These are phyloP conservation scores for Curvularia verruculosa DNA, from an alignment of 2,329 filamentous ascomycete species.

Conservation along the genomic window DNA sequence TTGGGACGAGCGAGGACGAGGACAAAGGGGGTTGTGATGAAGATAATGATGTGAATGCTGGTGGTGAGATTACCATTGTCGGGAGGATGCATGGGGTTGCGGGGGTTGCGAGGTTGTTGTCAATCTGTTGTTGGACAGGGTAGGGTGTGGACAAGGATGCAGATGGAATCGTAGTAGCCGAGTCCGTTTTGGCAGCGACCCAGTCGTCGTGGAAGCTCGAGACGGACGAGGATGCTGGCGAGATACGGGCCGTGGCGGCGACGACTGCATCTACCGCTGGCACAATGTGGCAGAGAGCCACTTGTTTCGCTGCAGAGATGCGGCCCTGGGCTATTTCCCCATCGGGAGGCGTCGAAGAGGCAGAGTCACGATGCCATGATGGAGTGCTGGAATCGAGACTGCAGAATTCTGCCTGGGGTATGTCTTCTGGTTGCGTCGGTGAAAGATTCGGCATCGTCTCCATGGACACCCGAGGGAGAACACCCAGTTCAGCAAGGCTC, in stretches of 20 bases:
- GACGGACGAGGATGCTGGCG: too few relatives aligned
- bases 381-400: background rate
- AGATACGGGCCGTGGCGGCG: too few relatives aligned
- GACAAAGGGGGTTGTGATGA: too few relatives aligned
- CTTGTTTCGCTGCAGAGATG: background rate
- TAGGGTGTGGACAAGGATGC: too few relatives aligned
- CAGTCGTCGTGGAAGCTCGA: background rate
- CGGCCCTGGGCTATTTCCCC: background rate
- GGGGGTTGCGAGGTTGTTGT: background rate
- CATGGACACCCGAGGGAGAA: background rate
- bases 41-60: background rate
- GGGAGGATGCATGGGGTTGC: slow-evolving; percentile 1
- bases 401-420: slow-evolving; percentile 1
- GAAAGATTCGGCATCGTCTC: background rate
- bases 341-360: background rate
- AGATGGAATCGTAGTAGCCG: too few relatives aligned
- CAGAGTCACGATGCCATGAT: background rate
- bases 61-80: background rate
- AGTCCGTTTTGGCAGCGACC: too few relatives aligned
- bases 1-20: background rate
- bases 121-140: too few relatives aligned
- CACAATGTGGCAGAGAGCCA: background rate
- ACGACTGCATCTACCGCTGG: background rate
- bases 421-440: background rate
- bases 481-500: background rate